Evolutionary conservation across 257 asterid species (phyloP), one percentile per base, ranked within the genome.

Genomic region (Ilex asprella): DNA sequence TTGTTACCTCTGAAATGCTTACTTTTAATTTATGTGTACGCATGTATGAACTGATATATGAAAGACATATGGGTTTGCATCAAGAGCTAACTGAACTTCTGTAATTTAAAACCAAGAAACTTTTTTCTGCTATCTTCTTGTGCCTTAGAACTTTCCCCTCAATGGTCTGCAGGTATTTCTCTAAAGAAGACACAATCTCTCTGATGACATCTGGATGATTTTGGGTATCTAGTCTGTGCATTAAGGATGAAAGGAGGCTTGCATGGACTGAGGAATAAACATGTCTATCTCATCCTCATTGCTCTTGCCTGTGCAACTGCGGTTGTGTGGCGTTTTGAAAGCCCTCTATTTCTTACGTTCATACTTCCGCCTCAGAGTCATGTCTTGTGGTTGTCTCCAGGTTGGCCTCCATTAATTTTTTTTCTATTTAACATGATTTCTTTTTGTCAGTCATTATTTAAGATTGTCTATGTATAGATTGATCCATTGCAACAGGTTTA

Each of bases 161-260:
- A 46, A 50, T 31, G 44, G 67, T 70, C 65, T 72, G n/a, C 71
- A 73, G 77, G 64, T 62, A 60, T 59, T 52, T n/a, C 55, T 67
- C 50, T 10, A 52, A 61, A 62, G 16, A 55, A 57, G 55, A 30
- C 58, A 59, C 68, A 16, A 63, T 11, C 27, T 21, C 15, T 74
- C 55, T 35, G n/a, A 46, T 68, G 67, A 68, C 67, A 58, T 56
- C 68, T 47, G 71, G 74, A 72, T 79, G 83, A 64, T 66, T 75
- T 69, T 60, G 75, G 66, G 66, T 64, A 55, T 54, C 47, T 58
- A 63, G 50, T 65, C 50, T 67, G 61, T 73, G 70, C 68, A 32
- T 56, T 63, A 66, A 85, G 89, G 91, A 92, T 92, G 99, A 92
- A 89, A 82, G 91, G 91, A 77, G 88, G 87, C 83, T 67, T 84